phyloP scores from a whole-genome alignment of 108 stramenopile genomes.

The Parietichytrium sp. region DNA sequence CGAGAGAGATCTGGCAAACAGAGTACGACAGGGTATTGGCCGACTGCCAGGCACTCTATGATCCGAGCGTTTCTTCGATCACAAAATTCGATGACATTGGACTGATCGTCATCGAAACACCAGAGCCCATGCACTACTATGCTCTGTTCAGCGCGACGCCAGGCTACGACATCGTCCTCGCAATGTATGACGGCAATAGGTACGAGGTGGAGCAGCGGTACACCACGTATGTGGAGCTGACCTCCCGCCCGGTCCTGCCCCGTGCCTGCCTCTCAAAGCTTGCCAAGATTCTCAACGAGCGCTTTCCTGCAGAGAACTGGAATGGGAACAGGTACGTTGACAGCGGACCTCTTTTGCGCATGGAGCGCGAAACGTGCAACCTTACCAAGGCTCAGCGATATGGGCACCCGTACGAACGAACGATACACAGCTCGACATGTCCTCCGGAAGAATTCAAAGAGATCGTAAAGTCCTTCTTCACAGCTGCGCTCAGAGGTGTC shows the following conservation, averaged over 20 bases:
- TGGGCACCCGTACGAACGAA: conserved; percentile 15
- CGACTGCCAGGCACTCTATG: neutral
- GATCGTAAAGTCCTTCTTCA: neutral
- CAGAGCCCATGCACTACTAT: conserved; percentile 30
- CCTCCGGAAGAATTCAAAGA: neutral
- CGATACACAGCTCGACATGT: neutral
- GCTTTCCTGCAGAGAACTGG: neutral
- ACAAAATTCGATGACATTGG: neutral
- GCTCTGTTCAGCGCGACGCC: conserved; percentile 3
- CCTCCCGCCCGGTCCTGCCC: conserved; percentile 4
- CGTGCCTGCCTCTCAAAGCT: neutral
- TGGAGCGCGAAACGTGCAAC: neutral
- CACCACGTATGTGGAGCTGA: conserved; percentile 7
- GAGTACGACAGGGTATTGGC: neutral
- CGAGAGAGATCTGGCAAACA: no score
- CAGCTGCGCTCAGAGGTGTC: neutral
- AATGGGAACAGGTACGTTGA: conserved; percentile 6
- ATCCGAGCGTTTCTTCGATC: neutral
- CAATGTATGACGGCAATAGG: neutral
- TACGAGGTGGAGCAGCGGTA: conserved; percentile 33
- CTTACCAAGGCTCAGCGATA: conserved; percentile 23
- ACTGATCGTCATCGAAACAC: neutral
- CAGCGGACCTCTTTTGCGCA: conserved; percentile 31
- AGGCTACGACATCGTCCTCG: neutral
- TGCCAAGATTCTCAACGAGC: conserved; percentile 5